phyloP scores from a whole-genome alignment of 208 protist genomes.

The Trypanosoma grayi region DNA sequence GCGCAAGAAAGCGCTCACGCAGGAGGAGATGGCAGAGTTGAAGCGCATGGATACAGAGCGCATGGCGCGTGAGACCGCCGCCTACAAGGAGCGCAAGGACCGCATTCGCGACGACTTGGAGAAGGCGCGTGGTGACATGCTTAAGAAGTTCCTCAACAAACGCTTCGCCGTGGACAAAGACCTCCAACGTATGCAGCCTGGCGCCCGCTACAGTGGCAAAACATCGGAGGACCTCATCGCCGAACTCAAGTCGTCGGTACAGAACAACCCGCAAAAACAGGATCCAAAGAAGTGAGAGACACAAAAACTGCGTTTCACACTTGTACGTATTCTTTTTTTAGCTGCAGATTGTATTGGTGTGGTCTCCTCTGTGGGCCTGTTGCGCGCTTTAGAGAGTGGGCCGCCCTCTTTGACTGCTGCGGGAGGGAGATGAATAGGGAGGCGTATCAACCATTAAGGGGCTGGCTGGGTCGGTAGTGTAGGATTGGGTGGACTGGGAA shows the following conservation, averaged over 20 bases:
- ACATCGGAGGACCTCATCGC: conserved; percentile 84
- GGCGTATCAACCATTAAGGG: no score
- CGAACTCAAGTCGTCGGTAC: conserved; percentile 65
- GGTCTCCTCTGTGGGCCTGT: no score
- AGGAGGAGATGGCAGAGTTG: conserved; percentile 92
- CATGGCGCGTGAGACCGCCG: conserved; percentile 88
- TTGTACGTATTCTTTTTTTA: no score
- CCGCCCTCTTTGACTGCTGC: no score
- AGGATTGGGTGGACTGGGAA: no score
- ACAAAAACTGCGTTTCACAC: no score
- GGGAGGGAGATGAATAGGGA: no score
- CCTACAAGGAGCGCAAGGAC: conserved; percentile 91
- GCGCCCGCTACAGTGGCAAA: conserved; percentile 78
- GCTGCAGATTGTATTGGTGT: no score
- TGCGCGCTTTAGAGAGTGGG: no score
- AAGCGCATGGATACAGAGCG: conserved; percentile 92
- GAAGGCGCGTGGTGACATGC: conserved; percentile 87
- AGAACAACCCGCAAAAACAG: conserved; percentile 34
- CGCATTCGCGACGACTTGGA: conserved; percentile 88
- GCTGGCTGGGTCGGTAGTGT: no score
- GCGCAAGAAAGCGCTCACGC: conserved; percentile 90
- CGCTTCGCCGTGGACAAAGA: conserved; percentile 91
- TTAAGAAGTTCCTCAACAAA: conserved; percentile 93
- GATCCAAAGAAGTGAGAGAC: conserved; percentile 21
- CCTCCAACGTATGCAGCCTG: conserved; percentile 91